Conservation (phyloP, 2,329 filamentous ascomycete genomes). For the Periconia sp. region DNA sequence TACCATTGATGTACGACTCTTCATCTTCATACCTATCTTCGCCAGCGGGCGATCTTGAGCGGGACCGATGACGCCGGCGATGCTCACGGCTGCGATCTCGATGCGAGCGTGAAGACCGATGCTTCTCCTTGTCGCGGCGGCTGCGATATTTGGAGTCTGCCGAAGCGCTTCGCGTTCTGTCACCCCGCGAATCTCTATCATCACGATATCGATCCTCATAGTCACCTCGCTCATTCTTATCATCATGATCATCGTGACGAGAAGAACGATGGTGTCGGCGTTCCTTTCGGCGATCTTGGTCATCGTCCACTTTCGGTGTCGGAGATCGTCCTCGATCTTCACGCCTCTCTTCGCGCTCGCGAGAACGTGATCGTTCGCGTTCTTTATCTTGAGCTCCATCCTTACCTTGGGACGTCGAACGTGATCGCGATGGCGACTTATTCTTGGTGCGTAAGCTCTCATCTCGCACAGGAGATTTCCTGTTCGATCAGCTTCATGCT, state of each 20-base stretch:
- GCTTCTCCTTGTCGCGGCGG: slow-evolving; percentile 52
- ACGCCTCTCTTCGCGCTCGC: slow-evolving; percentile 55
- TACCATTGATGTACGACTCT: slow-evolving; percentile 36
- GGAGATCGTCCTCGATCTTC: slow-evolving; percentile 60
- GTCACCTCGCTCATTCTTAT: slow-evolving; percentile 43
- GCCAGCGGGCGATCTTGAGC: slow-evolving; percentile 40
- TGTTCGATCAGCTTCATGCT: too few relatives aligned
- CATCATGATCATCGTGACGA: slow-evolving; percentile 46
- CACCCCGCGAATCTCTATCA: slow-evolving; percentile 58
- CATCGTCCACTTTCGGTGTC: slow-evolving; percentile 44
- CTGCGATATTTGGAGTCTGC: slow-evolving; percentile 66
- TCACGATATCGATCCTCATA: slow-evolving; percentile 36
- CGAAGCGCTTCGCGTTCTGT: slow-evolving; percentile 70
- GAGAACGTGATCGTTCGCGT: slow-evolving; percentile 30
- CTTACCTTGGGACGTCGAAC: slow-evolving; percentile 45
- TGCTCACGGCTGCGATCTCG: slow-evolving; percentile 54
- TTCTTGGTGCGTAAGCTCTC: slow-evolving; percentile 41
- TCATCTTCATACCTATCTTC: slow-evolving; percentile 39
- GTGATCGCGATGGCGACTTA: slow-evolving; percentile 50
- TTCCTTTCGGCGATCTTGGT: slow-evolving; percentile 45
- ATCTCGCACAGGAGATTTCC: slow-evolving; percentile 41
- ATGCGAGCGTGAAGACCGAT: slow-evolving; percentile 53
- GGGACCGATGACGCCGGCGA: slow-evolving; percentile 51
- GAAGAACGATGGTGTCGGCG: slow-evolving; percentile 58
- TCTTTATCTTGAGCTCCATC: slow-evolving; percentile 22